These are phyloP conservation scores for Bretziella fagacearum DNA, from an alignment of 2,329 filamentous ascomycete species.

Conservation along the genomic window DNA sequence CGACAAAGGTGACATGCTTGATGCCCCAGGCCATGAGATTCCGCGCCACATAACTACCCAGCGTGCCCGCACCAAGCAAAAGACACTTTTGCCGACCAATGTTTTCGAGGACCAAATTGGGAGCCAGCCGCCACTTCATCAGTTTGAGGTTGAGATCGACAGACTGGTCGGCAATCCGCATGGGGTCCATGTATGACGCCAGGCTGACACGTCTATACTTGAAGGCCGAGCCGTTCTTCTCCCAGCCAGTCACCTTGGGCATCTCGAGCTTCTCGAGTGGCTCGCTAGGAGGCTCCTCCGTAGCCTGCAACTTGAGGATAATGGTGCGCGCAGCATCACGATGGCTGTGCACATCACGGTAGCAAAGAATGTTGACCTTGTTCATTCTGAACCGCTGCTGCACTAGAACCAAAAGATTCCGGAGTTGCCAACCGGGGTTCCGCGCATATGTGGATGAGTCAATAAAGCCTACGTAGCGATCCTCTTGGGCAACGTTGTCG, in stretches of 20 bases:
- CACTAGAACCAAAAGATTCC: constrained; percentile 75
- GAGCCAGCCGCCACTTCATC: constrained; percentile 97
- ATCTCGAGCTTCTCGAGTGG: constrained; percentile 31
- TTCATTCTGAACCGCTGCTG: constrained; percentile 63
- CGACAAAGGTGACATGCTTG: constrained; percentile 84
- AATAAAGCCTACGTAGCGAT: constrained; percentile 72
- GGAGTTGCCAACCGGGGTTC: constrained; percentile 80
- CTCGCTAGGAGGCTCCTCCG: not conserved
- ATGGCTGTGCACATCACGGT: constrained; percentile 63
- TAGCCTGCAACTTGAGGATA: constrained; percentile 44
- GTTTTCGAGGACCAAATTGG: constrained; percentile 66
- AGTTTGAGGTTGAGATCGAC: constrained; percentile 94
- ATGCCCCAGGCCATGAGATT: constrained; percentile 94
- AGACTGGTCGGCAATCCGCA: constrained; percentile 73
- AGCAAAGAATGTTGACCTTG: constrained; percentile 73
- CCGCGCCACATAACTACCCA: constrained; percentile 84
- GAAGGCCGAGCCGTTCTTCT: constrained; percentile 55
- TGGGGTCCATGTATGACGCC: constrained; percentile 84
- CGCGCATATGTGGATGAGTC: constrained; percentile 83
- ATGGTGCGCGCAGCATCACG: constrained; percentile 70
- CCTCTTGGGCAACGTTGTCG: constrained; percentile 47
- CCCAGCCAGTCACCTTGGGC: constrained; percentile 93
- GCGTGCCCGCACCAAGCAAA: constrained; percentile 76
- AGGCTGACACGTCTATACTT: constrained; percentile 64
- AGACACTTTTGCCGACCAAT: constrained; percentile 86